Evolutionary conservation across 148 eudicot genomes (phyloP), one percentile per base, ranked within the genome.

Genomic region (Arbutus unedo): DNA sequence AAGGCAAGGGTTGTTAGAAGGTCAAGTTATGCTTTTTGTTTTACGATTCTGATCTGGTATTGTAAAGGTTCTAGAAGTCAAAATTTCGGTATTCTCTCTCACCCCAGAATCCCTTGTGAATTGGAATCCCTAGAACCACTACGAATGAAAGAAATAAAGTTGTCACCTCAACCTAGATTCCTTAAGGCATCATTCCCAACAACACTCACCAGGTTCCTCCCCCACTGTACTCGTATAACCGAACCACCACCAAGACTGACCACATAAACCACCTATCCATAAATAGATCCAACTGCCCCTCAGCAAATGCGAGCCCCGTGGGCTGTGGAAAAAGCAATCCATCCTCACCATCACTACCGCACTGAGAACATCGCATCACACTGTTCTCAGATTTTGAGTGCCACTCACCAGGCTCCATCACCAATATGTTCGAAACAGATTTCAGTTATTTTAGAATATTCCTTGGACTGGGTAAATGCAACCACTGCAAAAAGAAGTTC

Each of bases 301-400:
- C 68, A 62, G 68, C 11, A 0, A 62, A 62, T 62, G 68, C 31
- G 21, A 21, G 13, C 21, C 68, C 68, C 11, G 13, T 31, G 10
- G 38, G 38, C 68, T 62, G 68, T 21, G 31, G 38, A 3, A 21
- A 62, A 62, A n/a, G 21, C 21, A 21, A 62, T 31, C 68, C 68
- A 62, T 62, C 31, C 68, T 62, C 68, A 59, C 21, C 64, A 59
- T 59, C 7, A 59, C 64, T 19, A 19, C 23, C 64, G 18, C 11
- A 8, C 19, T 3, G 19, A 21, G 19, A 19, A 59, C 64, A 19
- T 59, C 6, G 64, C 4, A 6, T 59, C 18, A 5, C 64, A 19
- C 64, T 59, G 64, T 59, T 59, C 64, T 59, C 64, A 59, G 64
- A 59, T 59, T 59, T 59, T 18, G 64, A 59, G 64, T 8, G 64